These are phyloP conservation scores for Phytophthora podocarpi DNA, from an alignment of 352 stramenopile genomes.

Conservation along the genomic window DNA sequence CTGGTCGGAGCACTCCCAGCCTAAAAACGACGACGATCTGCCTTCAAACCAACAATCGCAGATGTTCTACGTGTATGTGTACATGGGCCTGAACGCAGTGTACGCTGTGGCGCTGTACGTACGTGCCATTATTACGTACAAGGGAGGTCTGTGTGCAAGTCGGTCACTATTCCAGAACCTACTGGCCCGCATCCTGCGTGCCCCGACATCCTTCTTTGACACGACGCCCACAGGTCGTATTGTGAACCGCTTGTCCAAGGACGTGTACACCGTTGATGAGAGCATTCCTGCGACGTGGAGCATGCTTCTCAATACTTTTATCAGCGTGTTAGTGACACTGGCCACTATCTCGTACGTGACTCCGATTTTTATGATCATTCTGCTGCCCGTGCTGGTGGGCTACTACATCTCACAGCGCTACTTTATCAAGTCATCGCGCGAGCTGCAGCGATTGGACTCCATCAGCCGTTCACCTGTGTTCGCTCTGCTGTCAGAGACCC, in stretches of 20 bases:
- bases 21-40: conserved; percentile 12
- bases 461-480: conserved; percentile 95
- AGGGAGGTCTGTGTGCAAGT: conserved; percentile 59
- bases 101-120: conserved; percentile 72
- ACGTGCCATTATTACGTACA: conserved; percentile 63
- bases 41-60: conserved; percentile 39
- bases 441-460: conserved; percentile 97
- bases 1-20: conserved; percentile 44
- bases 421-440: conserved; percentile 91
- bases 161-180: conserved; percentile 66
- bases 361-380: conserved; percentile 69
- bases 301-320: conserved; percentile 74
- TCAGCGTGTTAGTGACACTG: conserved; percentile 68
- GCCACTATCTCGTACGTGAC: conserved; percentile 77
- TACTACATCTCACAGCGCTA: conserved; percentile 90
- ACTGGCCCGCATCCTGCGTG: conserved; percentile 90
- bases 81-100: conserved; percentile 68
- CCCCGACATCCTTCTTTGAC: conserved; percentile 85
- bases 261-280: conserved; percentile 81
- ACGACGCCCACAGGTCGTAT: conserved; percentile 80
- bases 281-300: conserved; percentile 71
- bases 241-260: conserved; percentile 80
- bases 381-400: conserved; percentile 69
- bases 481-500: conserved; percentile 93
- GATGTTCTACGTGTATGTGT: conserved; percentile 88